phyloP scores from a whole-genome alignment of 1,284 basidiomycete genomes.

The Puccinia polysora region DNA sequence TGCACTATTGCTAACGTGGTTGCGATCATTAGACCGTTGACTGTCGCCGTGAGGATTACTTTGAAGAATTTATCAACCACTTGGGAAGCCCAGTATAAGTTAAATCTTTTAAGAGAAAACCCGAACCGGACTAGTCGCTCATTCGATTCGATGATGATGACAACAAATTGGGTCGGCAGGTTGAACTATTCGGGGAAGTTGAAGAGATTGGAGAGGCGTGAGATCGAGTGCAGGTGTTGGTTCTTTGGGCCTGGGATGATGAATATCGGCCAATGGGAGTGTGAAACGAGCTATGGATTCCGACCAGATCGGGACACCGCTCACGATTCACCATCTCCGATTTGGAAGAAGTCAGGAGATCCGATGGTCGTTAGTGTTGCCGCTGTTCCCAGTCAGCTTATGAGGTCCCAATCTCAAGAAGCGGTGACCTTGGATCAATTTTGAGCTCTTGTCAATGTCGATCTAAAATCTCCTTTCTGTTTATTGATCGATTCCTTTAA shows the following conservation, averaged over 20 bases:
- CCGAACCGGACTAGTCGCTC: neutral
- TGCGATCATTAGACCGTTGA: constrained; percentile 9
- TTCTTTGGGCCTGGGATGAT: neutral
- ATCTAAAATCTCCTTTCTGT: no score
- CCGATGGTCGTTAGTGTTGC: no score
- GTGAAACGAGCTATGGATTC: no score
- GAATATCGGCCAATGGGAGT: constrained; percentile 14
- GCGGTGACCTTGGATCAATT: no score
- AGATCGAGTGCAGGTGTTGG: constrained; percentile 12
- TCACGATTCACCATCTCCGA: no score
- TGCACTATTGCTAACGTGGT: neutral
- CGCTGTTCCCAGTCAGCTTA: no score
- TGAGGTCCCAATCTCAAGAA: no score
- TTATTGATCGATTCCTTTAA: no score
- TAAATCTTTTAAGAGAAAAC: neutral
- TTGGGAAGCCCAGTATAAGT: neutral
- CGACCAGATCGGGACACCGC: no score
- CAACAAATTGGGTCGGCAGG: constrained; percentile 25
- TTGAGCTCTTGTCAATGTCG: no score
- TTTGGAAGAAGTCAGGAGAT: no score
- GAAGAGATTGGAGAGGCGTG: neutral
- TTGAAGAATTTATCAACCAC: constrained; percentile 25
- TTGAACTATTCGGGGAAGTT: constrained; percentile 12
- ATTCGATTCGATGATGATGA: neutral
- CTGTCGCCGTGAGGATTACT: constrained; percentile 13